phyloP scores from a whole-genome alignment of 2,329 filamentous ascomycete species.

The Curvularia sp. region DNA sequence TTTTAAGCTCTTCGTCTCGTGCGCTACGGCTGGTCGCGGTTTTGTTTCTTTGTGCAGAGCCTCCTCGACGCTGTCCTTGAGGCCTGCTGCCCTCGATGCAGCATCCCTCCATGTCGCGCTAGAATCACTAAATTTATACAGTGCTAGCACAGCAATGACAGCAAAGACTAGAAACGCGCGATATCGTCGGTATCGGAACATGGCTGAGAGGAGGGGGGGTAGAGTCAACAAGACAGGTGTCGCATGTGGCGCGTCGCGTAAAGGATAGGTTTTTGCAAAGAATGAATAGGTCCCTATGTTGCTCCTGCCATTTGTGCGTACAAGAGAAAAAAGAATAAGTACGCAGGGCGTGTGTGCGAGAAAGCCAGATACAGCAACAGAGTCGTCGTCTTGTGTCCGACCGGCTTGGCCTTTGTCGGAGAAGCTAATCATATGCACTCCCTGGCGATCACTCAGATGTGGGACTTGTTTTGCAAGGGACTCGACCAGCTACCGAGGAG shows the following conservation, averaged over 20 bases:
- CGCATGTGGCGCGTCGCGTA: slow-evolving; percentile 21
- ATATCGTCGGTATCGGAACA: slow-evolving; percentile 68
- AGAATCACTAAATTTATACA: slow-evolving; percentile 61
- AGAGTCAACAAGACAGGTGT: slow-evolving; percentile 10
- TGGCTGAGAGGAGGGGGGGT: slow-evolving; percentile 36
- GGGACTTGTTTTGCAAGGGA: slow-evolving; percentile 6
- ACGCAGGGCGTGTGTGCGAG: neutral
- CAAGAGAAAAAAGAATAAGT: slow-evolving; percentile 14
- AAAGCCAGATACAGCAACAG: slow-evolving; percentile 15
- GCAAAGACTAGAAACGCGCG: slow-evolving; percentile 66
- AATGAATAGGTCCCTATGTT: slow-evolving; percentile 15
- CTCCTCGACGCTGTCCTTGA: slow-evolving; percentile 27
- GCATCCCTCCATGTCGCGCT: slow-evolving; percentile 49
- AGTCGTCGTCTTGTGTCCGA: slow-evolving; percentile 23
- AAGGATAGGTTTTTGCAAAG: slow-evolving; percentile 8
- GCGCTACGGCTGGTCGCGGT: slow-evolving; percentile 35
- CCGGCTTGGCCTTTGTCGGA: slow-evolving; percentile 33
- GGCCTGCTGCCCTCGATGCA: slow-evolving; percentile 31
- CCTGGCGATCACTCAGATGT: slow-evolving; percentile 19
- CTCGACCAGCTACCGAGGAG: neutral
- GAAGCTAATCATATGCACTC: slow-evolving; percentile 24
- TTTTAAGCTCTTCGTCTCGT: slow-evolving; percentile 44
- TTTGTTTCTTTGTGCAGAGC: slow-evolving; percentile 27
- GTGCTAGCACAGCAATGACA: slow-evolving; percentile 60
- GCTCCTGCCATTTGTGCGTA: slow-evolving; percentile 28